Conservation (phyloP, 139 green algal species). For the Ostreobium quekettii region DNA sequence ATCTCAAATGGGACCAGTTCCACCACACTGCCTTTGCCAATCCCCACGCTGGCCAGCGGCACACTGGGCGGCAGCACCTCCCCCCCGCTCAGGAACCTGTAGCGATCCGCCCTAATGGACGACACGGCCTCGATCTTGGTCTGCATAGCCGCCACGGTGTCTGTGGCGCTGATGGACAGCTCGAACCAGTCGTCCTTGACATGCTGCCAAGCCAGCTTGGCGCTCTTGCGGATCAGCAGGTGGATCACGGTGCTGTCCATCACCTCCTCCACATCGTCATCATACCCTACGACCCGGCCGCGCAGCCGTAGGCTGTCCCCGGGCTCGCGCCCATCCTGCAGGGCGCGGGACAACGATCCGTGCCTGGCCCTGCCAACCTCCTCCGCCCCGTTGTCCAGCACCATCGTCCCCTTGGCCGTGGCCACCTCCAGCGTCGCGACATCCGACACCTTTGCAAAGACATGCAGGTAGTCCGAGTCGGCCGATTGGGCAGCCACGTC, state of each 20-base stretch:
- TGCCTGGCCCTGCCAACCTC: constrained; percentile 6
- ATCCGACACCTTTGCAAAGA: constrained; percentile 29
- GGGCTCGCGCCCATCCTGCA: background rate
- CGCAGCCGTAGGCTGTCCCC: background rate
- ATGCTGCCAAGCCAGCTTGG: constrained; percentile 26
- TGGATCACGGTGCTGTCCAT: constrained; percentile 30
- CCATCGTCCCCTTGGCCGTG: constrained; percentile 19
- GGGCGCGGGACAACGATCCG: background rate
- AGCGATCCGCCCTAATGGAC: background rate
- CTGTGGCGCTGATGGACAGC: constrained; percentile 30
- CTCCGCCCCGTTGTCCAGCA: constrained; percentile 6
- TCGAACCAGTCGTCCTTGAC: constrained; percentile 32
- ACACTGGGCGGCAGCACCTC: background rate
- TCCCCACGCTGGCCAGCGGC: constrained; percentile 28
- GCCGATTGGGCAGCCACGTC: too few relatives aligned
- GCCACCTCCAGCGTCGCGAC: constrained; percentile 20
- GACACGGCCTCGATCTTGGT: constrained; percentile 30
- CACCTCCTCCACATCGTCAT: background rate
- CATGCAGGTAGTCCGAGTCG: constrained; percentile 22
- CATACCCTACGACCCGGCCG: constrained; percentile 16
- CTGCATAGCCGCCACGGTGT: constrained; percentile 32
- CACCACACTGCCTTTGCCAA: constrained; percentile 14
- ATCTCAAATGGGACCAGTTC: constrained; percentile 18
- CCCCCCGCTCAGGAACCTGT: constrained; percentile 16
- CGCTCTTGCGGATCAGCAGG: constrained; percentile 35